Conservation (phyloP, 176 grass and related monocot species). For the Themeda triandra region DNA sequence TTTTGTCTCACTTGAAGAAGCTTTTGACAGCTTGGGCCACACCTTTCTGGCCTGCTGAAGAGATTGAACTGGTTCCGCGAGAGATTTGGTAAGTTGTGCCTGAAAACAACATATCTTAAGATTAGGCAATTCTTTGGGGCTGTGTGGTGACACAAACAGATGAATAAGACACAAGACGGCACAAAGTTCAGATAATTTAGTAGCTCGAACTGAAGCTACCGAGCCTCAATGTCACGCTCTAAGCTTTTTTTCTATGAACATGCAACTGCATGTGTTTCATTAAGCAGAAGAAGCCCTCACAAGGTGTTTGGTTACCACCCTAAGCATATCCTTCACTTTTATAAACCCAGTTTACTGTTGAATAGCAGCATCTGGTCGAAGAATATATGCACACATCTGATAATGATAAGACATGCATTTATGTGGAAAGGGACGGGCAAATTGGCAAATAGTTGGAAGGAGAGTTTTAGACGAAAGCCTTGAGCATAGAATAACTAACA, state of each 20-base stretch:
- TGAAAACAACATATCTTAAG: constrained; percentile 47
- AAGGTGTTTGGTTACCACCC: too few species aligned
- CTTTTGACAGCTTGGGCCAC: constrained; percentile 90
- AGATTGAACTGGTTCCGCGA: constrained; percentile 81
- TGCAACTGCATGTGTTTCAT: too few species aligned
- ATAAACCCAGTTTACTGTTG: constrained; percentile 90
- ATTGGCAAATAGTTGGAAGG: neutral
- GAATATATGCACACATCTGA: constrained; percentile 26
- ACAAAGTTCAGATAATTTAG: constrained; percentile 78
- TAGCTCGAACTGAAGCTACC: constrained; percentile 72
- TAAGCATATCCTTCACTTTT: constrained; percentile 89
- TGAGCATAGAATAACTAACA: neutral
- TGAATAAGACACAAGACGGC: constrained; percentile 27
- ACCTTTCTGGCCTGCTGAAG: constrained; percentile 76
- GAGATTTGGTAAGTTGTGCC: constrained; percentile 65
- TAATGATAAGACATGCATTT: constrained; percentile 15
- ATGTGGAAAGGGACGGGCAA: neutral
- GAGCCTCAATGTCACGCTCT: constrained; percentile 79
- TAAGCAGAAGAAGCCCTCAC: too few species aligned
- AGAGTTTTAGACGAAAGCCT: constrained; percentile 2
- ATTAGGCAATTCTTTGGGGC: neutral
- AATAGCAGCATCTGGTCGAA: constrained; percentile 82
- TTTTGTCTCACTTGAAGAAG: constrained; percentile 82
- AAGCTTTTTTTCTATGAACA: too few species aligned
- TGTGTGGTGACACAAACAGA: neutral